Evolutionary conservation across 768 basidiomycete species (phyloP).

Genomic region (Gelatoporia subvermispora): DNA sequence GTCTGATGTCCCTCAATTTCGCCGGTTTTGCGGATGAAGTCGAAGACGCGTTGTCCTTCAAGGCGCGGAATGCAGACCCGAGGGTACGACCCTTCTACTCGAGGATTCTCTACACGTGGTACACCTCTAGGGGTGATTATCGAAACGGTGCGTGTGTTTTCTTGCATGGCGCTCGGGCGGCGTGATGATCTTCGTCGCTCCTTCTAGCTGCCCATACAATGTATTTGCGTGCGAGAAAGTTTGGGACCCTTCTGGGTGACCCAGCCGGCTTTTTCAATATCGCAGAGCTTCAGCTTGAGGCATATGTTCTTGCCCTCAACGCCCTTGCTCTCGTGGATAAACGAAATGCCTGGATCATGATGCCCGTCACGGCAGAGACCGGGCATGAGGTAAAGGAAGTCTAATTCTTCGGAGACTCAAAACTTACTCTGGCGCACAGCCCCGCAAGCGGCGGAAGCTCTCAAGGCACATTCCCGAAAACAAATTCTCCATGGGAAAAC

Average conservation of each 20-base stretch:
- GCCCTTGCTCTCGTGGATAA: conserved; percentile 77
- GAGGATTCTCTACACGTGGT: conserved; percentile 92
- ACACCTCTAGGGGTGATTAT: conserved; percentile 82
- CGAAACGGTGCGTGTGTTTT: conserved; percentile 68
- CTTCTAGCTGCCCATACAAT: conserved; percentile 78
- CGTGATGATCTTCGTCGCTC: neutral
- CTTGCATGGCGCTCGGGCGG: no score
- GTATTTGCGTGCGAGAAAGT: conserved; percentile 86
- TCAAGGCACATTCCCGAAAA: conserved; percentile 75
- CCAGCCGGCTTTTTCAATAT: conserved; percentile 39
- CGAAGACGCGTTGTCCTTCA: conserved; percentile 84
- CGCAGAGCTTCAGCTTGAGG: conserved; percentile 69
- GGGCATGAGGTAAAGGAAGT: conserved; percentile 38
- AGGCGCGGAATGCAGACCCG: conserved; percentile 91
- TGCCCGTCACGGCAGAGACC: conserved; percentile 47
- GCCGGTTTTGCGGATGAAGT: conserved; percentile 81
- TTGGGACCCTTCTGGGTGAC: conserved; percentile 43
- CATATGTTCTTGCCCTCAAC: conserved; percentile 85
- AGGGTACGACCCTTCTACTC: conserved; percentile 81
- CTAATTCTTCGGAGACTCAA: conserved; percentile 2
- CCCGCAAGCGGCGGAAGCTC: conserved; percentile 66
- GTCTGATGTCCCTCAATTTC: conserved; percentile 79
- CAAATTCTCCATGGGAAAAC: conserved; percentile 55
- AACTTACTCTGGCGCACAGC: conserved; percentile 30
- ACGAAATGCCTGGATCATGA: conserved; percentile 78